Conservation (phyloP, 495 filamentous ascomycete genomes). For the Paragyromitra xinjiangensis region DNA sequence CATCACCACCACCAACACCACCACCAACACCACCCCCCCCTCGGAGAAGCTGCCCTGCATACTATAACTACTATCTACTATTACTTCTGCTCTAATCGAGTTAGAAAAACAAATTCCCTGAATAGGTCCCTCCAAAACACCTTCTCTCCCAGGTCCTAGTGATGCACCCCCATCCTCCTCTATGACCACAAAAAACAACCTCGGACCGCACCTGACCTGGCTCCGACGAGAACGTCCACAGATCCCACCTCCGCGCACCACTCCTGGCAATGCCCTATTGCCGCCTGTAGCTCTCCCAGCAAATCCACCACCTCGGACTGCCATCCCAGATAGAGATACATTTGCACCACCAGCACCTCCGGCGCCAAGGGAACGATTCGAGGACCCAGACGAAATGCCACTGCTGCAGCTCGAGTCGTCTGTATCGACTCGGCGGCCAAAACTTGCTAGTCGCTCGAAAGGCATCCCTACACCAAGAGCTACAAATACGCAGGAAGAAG, state of each 20-base stretch:
- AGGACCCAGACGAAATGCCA: conserved; percentile 33
- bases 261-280: conserved; percentile 33
- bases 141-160: neutral
- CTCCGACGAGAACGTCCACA: conserved; percentile 52
- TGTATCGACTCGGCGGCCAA: conserved; percentile 38
- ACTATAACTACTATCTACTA: neutral
- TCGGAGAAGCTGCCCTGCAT: too few relatives aligned
- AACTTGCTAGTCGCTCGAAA: conserved; percentile 11
- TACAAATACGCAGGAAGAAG: neutral
- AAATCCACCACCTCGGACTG: conserved; percentile 1
- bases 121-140: neutral
- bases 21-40: neutral
- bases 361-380: neutral
- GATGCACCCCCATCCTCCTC: conserved; percentile 22
- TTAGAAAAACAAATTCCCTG: neutral
- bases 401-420: conserved; percentile 38
- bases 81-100: neutral
- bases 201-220: conserved; percentile 55
- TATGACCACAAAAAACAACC: conserved; percentile 56
- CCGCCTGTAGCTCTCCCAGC: conserved; percentile 31
- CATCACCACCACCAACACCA: neutral
- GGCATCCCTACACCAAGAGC: conserved; percentile 16
- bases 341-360: conserved; percentile 19
- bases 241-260: conserved; percentile 44
- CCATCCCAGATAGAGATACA: neutral